Percentiles rank a stretch among this genome's conserved stretches.
Evolutionary conservation across 2,329 filamentous ascomycete genomes (phyloP).

Genomic region (Aspergillus tanneri): DNA sequence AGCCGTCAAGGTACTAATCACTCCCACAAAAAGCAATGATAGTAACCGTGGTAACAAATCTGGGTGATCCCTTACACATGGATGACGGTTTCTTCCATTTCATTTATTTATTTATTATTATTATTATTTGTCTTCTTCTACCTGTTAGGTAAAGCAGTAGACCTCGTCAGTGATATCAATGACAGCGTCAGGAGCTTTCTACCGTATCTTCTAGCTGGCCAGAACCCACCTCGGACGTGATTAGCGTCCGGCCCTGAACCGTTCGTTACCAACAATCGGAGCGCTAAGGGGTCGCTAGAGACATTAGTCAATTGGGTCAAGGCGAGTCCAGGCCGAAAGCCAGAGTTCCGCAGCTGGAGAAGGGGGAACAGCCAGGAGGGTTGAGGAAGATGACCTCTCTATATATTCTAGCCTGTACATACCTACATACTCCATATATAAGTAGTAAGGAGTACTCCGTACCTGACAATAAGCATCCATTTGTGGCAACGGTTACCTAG

Average conservation of each 20-base stretch:
- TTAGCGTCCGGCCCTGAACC: constrained; percentile 10
- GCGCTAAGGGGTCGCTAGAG: constrained; percentile 15
- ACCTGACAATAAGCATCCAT: too few species aligned
- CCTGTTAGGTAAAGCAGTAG: not conserved
- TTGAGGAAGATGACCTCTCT: too few species aligned
- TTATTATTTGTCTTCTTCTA: not conserved
- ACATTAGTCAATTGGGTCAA: constrained; percentile 4
- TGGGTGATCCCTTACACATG: constrained; percentile 6
- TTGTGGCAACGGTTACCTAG: too few species aligned
- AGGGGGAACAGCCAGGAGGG: not conserved
- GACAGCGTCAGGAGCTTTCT: not conserved
- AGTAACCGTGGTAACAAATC: constrained; percentile 8
- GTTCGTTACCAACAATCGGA: constrained; percentile 12
- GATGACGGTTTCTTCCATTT: not conserved
- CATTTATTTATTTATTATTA: not conserved
- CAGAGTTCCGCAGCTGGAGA: not conserved
- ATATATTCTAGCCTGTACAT: too few species aligned
- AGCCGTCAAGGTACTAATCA: not conserved
- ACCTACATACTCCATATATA: too few species aligned
- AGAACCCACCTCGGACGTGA: constrained; percentile 5
- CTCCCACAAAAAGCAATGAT: not conserved
- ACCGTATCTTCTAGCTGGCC: not conserved
- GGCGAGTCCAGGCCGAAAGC: constrained; percentile 11
- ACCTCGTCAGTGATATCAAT: not conserved
- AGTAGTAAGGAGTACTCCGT: too few species aligned